phyloP scores from a whole-genome alignment of 2,329 filamentous ascomycete species.

The Rutstroemia sp. region DNA sequence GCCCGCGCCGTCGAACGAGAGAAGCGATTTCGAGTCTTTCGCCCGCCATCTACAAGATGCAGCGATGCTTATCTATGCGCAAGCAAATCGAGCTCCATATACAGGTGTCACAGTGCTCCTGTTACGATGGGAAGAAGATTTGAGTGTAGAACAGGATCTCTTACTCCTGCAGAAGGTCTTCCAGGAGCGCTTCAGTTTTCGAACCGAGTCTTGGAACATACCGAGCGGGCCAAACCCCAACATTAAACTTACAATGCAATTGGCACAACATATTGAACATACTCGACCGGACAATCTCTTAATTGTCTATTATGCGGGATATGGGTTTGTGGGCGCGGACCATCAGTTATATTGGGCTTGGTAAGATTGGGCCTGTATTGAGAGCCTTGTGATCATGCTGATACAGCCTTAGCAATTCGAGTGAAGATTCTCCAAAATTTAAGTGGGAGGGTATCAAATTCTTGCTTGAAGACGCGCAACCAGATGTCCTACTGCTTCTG shows the following conservation, averaged over 20 bases:
- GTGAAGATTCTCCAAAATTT: conserved; percentile 51
- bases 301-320: conserved; percentile 58
- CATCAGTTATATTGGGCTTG: conserved; percentile 60
- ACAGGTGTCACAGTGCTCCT: conserved; percentile 52
- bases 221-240: conserved; percentile 52
- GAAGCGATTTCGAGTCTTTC: conserved; percentile 55
- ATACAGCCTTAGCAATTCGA: conserved; percentile 43
- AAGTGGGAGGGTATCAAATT: conserved; percentile 58
- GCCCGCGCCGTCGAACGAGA: conserved; percentile 27
- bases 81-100: conserved; percentile 51
- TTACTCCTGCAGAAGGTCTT: conserved; percentile 49
- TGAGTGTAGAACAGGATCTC: conserved; percentile 45
- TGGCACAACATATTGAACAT: conserved; percentile 52
- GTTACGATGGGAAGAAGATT: conserved; percentile 56
- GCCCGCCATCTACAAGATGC: conserved; percentile 62
- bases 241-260: conserved; percentile 52
- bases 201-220: conserved; percentile 53
- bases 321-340: conserved; percentile 51
- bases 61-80: conserved; percentile 58
- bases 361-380: conserved; percentile 37
- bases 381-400: conserved; percentile 28
- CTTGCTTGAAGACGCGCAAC: conserved; percentile 54
- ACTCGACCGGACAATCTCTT: conserved; percentile 51
- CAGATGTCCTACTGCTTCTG: conserved; percentile 54
- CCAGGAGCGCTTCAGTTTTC: conserved; percentile 52